Evolutionary conservation across 805 yeast species (phyloP).

Genomic region (Saccharomyces kudriavzevii): DNA sequence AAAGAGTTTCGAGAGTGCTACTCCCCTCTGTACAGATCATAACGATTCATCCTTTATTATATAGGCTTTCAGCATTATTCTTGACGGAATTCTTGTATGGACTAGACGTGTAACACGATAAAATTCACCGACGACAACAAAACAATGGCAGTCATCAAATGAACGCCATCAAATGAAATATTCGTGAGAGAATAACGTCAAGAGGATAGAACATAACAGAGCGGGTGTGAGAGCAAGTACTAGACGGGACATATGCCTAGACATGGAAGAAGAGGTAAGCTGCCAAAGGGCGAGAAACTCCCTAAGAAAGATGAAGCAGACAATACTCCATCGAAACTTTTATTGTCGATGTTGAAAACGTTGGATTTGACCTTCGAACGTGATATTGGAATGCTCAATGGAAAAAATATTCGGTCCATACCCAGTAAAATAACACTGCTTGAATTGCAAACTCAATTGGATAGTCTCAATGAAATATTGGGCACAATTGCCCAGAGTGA

Average conservation of each 20-base stretch:
- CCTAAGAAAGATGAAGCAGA: slow-evolving; percentile 22
- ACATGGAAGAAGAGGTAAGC: slow-evolving; percentile 24
- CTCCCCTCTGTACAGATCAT: background rate
- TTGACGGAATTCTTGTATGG: background rate
- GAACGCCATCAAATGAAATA: background rate
- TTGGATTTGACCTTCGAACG: slow-evolving; percentile 49
- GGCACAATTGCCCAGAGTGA: slow-evolving; percentile 20
- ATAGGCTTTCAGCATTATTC: background rate
- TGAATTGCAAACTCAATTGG: slow-evolving; percentile 36
- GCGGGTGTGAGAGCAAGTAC: background rate
- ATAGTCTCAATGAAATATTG: slow-evolving; percentile 19
- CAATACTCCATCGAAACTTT: slow-evolving; percentile 34
- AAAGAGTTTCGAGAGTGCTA: background rate
- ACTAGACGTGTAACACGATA: background rate
- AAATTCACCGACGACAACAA: background rate
- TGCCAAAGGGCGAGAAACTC: slow-evolving; percentile 7
- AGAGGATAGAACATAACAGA: background rate
- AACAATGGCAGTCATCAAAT: background rate
- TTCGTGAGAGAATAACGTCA: background rate
- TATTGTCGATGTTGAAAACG: slow-evolving; percentile 46
- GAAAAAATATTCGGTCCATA: slow-evolving; percentile 42
- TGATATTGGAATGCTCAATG: slow-evolving; percentile 53
- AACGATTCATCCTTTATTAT: background rate
- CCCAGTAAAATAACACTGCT: slow-evolving; percentile 35
- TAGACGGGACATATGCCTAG: slow-evolving; percentile 13